phyloP scores from a whole-genome alignment of 352 stramenopile species.

The Phytophthora sansomeana region DNA sequence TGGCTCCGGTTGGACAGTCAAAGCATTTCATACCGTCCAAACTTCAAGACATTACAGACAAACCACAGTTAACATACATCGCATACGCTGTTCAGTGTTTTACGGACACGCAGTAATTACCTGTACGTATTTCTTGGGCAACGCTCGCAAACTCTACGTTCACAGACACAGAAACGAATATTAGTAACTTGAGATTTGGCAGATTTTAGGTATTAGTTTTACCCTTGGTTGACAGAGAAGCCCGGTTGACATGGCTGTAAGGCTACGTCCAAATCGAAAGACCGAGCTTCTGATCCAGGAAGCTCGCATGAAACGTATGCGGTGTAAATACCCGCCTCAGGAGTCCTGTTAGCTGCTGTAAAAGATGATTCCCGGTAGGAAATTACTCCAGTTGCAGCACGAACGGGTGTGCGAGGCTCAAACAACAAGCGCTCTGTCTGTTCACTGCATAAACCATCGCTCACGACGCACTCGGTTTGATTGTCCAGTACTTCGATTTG shows the following conservation, averaged over 20 bases:
- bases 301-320: constrained; percentile 59
- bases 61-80: constrained; percentile 1
- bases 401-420: constrained; percentile 36
- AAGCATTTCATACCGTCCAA: constrained; percentile 69
- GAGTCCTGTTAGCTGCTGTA: constrained; percentile 27
- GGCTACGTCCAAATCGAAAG: constrained; percentile 42
- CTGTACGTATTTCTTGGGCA: constrained; percentile 65
- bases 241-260: constrained; percentile 55
- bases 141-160: constrained; percentile 53
- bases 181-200: neutral
- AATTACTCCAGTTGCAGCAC: constrained; percentile 44
- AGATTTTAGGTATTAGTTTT: neutral
- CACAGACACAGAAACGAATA: neutral
- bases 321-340: constrained; percentile 35
- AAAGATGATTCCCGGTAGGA: constrained; percentile 52
- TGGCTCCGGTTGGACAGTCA: constrained; percentile 53
- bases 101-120: constrained; percentile 12
- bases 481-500: constrained; percentile 72
- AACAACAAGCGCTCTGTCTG: constrained; percentile 36
- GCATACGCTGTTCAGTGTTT: neutral
- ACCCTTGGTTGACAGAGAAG: constrained; percentile 53
- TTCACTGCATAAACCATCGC: constrained; percentile 20
- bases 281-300: constrained; percentile 34
- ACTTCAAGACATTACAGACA: constrained; percentile 26
- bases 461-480: constrained; percentile 49